Evolutionary conservation across 768 basidiomycete genomes (phyloP).

Genomic region (Terana coerulea): DNA sequence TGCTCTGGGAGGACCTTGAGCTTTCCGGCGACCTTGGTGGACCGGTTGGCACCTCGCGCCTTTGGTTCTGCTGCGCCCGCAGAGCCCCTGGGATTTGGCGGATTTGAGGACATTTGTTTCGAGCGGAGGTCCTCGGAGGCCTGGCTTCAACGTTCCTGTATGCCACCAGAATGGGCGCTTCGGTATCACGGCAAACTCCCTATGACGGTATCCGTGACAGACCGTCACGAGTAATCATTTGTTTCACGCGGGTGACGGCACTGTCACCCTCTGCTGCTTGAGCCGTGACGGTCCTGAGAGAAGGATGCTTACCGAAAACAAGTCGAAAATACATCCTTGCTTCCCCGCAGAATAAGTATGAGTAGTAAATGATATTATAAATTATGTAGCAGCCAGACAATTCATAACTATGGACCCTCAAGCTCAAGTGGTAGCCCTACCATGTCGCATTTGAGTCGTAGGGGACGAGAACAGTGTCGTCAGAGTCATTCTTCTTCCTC

Average conservation of each 20-base stretch:
- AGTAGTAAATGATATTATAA: too few relatives aligned
- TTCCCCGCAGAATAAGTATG: too few relatives aligned
- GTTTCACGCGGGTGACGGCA: too few relatives aligned
- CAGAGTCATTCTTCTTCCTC: too few relatives aligned
- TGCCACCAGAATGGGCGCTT: not conserved
- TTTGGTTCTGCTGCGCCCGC: conserved; percentile 41
- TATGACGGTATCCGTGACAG: not conserved
- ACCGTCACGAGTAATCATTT: too few relatives aligned
- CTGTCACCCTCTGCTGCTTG: not conserved
- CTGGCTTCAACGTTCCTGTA: conserved; percentile 30
- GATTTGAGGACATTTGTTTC: conserved; percentile 45
- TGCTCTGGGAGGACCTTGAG: conserved; percentile 88
- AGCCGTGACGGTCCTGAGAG: not conserved
- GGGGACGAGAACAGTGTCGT: too few relatives aligned
- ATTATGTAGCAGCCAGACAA: too few relatives aligned
- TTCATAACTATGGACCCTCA: too few relatives aligned
- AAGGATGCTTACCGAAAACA: not conserved
- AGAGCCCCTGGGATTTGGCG: conserved; percentile 12
- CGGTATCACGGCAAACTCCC: not conserved
- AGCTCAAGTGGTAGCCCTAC: too few relatives aligned
- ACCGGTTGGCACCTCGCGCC: conserved; percentile 68
- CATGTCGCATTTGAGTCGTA: too few relatives aligned
- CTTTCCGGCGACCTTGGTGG: conserved; percentile 80
- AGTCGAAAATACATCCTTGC: too few relatives aligned
- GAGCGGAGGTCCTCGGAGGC: conserved; percentile 97